Evolutionary conservation across 2,329 filamentous ascomycete species (phyloP), one percentile per base, ranked within the genome.

Genomic region (Teratosphaeria zuluensis): DNA sequence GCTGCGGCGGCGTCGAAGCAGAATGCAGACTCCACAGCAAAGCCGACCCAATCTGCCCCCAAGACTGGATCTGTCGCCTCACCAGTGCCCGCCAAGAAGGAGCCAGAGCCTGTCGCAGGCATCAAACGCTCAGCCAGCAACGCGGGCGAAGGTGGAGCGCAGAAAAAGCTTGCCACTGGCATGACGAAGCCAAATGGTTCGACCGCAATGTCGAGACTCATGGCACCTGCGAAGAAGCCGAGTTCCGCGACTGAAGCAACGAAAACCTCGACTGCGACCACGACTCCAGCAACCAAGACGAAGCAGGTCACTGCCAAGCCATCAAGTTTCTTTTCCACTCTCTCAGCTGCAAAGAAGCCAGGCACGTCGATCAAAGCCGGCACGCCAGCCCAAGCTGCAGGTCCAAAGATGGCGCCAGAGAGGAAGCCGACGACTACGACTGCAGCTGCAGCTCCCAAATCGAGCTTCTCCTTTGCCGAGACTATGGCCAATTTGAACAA

Each of bases 341-440:
- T 78, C 53, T 76, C 75, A 59, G 76, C 76, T 30, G 74, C 75
- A 5, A 80, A 78, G 67, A 79, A 78, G 64, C 68, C 73, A 11
- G 67, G 68, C 8, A 68, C 71, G 8, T 65, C 68, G 3, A 66
- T 64, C 55, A 70, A 65, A 46, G 58, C 55, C 12, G 68, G 71
- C 4, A 59, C 68, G 4, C 67, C 53, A 31, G 58, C 66, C 14
- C 62, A 66, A 46, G 64, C 64, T 19, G 66, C 62, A 9, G 55
- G 55, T 69, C 53, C 51, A 63, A 58, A 51, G 30, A 64, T 56
- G 38, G 61, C 62, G 4, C 62, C 66, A 48, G 61, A 65, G 32
- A 76, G 74, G 62, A 55, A 67, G 46, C 56, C 67, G 14, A 55
- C 62, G 4, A 28, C 63, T 6, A 30, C 38, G 2, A 51, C 61